These are phyloP conservation scores for Cytospora piceicola DNA, from an alignment of 2,329 filamentous ascomycete species.

Conservation along the genomic window DNA sequence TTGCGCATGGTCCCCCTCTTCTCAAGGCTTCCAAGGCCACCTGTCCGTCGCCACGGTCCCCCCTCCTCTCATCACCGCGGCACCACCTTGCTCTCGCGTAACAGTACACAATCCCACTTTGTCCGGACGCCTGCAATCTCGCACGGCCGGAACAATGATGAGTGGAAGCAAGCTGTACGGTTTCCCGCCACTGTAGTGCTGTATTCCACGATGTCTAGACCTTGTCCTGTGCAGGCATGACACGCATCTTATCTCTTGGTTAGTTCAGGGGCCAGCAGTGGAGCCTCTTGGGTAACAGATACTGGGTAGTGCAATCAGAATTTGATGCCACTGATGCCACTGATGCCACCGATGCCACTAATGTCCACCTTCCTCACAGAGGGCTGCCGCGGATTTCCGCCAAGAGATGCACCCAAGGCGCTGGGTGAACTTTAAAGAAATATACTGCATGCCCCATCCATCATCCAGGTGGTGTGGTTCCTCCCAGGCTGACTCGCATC, in stretches of 20 bases:
- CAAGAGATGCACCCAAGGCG: not conserved
- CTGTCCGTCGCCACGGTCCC: not conserved
- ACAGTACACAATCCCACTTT: not conserved
- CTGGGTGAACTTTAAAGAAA: slow-evolving; percentile 10
- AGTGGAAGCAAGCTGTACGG: not conserved
- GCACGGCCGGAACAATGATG: not conserved
- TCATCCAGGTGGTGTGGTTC: not conserved
- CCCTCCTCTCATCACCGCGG: not conserved
- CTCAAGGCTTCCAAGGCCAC: too few species aligned
- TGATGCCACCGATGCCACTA: slow-evolving; percentile 18
- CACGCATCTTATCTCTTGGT: slow-evolving; percentile 11
- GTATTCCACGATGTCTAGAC: slow-evolving; percentile 7
- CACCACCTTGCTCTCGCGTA: not conserved
- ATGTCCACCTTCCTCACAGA: not conserved
- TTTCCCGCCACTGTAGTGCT: not conserved
- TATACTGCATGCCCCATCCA: slow-evolving; percentile 1
- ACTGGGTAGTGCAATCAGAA: slow-evolving; percentile 21
- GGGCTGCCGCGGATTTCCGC: not conserved
- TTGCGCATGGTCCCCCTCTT: not conserved
- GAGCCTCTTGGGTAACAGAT: slow-evolving; percentile 17
- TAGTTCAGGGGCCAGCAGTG: slow-evolving; percentile 21
- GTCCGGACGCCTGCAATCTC: not conserved
- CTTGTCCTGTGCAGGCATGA: slow-evolving; percentile 8
- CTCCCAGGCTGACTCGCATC: slow-evolving; percentile 13
- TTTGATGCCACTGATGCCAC: slow-evolving; percentile 21